Conservation (phyloP, 176 grass and related monocot genomes). For the Tuctoria greenei region DNA sequence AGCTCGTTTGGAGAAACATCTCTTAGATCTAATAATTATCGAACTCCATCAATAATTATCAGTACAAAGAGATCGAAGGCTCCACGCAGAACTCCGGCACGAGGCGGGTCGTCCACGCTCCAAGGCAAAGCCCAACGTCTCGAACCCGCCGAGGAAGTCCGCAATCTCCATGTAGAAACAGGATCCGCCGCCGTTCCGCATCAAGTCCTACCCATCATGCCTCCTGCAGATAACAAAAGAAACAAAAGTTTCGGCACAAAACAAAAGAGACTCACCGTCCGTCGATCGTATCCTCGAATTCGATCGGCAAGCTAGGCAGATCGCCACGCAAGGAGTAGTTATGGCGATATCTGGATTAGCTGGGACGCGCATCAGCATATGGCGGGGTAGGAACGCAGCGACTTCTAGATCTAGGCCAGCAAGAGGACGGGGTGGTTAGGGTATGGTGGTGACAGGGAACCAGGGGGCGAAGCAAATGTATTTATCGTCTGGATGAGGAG, state of each 20-base stretch:
- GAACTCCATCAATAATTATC: slow-evolving; percentile 43
- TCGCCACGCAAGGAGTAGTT: not conserved
- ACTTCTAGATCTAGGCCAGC: not conserved
- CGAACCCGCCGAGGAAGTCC: not conserved
- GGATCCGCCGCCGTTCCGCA: not conserved
- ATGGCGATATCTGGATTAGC: not conserved
- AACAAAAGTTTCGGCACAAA: not conserved
- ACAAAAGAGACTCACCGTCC: not conserved
- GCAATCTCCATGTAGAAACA: not conserved
- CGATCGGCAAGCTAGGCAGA: fast-evolving
- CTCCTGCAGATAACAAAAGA: not conserved
- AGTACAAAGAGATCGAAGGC: slow-evolving; percentile 30
- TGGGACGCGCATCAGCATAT: too few species aligned
- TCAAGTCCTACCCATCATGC: not conserved
- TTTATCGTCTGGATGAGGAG: slow-evolving; percentile 23
- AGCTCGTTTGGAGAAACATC: not conserved
- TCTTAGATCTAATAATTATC: slow-evolving; percentile 60
- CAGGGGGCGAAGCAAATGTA: slow-evolving; percentile 10
- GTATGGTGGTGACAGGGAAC: not conserved
- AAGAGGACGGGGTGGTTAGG: not conserved
- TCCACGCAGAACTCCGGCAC: not conserved
- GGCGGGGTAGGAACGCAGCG: not conserved
- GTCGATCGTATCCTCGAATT: too few species aligned
- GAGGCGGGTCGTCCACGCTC: not conserved
- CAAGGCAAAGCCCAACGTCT: not conserved